Base-by-base conservation (phyloP, 2,329 filamentous ascomycete species). In the Microdochium trichocladiopsis region DNA sequence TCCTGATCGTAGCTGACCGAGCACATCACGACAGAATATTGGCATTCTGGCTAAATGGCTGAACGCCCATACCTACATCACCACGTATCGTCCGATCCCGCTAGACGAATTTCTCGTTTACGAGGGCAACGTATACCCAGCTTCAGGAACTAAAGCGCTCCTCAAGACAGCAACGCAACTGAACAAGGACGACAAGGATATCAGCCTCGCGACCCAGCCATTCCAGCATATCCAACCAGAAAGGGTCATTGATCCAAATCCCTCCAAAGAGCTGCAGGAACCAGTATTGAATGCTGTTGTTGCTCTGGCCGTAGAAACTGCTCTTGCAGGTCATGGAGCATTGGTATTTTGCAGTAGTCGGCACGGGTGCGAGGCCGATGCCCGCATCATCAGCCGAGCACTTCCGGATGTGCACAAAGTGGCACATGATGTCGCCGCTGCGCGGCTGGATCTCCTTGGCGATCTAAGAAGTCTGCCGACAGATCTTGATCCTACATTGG, bases 281-380 rank as follows among this genome's bases (percentile, higher is more conserved):
- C 72, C 84, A 0, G 77, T 88, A 6, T 71, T 83, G 4, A 92
- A 91, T 61, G 76, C 86, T 1, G 86, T 90, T 37, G 79, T 91
- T 2, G 76, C 87, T 1, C 72, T 92, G 28, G 79, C 87, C 2
- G 76, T 80, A 51, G 87, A 90, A 61, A 90, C 86, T 3, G 86
- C 80, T 0, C 70, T 70, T n/a, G 76, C 79, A 41, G 87, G 86
- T 1, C 88, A 83, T 61, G 87, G 88, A 3, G 86, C 80, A 3
- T 72, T 92, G 31, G 79, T 92, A 1, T 92, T 92, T 63, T 87
- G 86, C 54, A 80, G 83, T 52, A 90, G 86, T 60, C 81, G 87
- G 9, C 72, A 76, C 50, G 77, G 78, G 11, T 88, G 85, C 60
- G 87, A 91, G 65, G 75, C 77, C 4, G 81, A 88, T 59, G 86